Evolutionary conservation across 1,284 basidiomycete genomes (phyloP).

Genomic region (Moesziomyces antarcticus): DNA sequence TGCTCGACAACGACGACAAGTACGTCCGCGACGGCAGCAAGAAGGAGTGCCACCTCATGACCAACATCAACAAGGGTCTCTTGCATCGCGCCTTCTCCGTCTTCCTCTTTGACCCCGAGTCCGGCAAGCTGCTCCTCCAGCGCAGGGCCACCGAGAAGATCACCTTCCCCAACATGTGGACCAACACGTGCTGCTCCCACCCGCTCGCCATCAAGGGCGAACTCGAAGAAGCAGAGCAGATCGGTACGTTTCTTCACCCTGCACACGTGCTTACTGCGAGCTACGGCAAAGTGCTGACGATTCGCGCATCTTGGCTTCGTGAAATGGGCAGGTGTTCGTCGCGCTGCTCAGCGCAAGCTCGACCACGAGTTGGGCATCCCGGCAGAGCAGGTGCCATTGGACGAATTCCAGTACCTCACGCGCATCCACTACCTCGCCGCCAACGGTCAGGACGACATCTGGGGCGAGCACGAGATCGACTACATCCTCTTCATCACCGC

Average conservation of each 20-base stretch:
- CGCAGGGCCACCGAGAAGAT: slow-evolving; percentile 97
- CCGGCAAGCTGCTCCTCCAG: slow-evolving; percentile 94
- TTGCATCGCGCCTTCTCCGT: slow-evolving; percentile 98
- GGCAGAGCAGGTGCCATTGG: slow-evolving; percentile 75
- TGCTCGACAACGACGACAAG: slow-evolving; percentile 89
- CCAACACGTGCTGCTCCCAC: slow-evolving; percentile 99
- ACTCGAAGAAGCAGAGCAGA: slow-evolving; percentile 77
- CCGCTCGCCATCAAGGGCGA: slow-evolving; percentile 82
- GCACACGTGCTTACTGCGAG: background rate
- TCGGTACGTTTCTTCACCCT: slow-evolving; percentile 57
- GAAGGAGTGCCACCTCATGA: slow-evolving; percentile 99
- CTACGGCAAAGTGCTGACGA: background rate
- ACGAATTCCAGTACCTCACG: slow-evolving; percentile 93
- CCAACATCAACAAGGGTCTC: slow-evolving; percentile 92
- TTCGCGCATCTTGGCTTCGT: background rate
- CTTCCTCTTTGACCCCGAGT: slow-evolving; percentile 92
- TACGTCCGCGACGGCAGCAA: slow-evolving; percentile 75
- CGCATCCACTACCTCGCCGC: slow-evolving; percentile 98
- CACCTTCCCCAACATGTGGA: slow-evolving; percentile 99
- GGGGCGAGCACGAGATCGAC: slow-evolving; percentile 99
- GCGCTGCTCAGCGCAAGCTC: slow-evolving; percentile 92
- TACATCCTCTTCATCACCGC: slow-evolving; percentile 96
- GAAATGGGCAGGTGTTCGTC: slow-evolving; percentile 73
- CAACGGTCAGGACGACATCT: slow-evolving; percentile 77
- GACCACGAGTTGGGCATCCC: slow-evolving; percentile 98